phyloP scores from a whole-genome alignment of 192 early-diverging fungal species.

The Backusella macrospora region DNA sequence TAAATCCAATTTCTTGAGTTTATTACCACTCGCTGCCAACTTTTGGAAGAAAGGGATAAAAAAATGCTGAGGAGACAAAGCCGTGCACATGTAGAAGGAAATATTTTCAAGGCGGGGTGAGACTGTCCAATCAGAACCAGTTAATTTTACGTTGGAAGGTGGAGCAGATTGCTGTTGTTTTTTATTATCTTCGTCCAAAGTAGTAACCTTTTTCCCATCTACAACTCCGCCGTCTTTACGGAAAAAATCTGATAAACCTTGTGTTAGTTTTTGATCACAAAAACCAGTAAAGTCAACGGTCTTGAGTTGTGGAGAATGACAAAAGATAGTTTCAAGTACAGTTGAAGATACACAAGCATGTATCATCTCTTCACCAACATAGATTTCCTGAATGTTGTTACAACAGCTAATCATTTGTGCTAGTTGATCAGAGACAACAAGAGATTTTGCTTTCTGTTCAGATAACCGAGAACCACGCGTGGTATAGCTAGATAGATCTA shows the following conservation, averaged over 20 bases:
- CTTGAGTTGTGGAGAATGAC: neutral
- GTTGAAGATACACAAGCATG: constrained; percentile 12
- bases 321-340: constrained; percentile 22
- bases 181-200: neutral
- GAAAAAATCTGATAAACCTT: constrained; percentile 12
- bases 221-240: neutral
- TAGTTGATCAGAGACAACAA: constrained; percentile 22
- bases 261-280: constrained; percentile 9
- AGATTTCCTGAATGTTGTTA: constrained; percentile 13
- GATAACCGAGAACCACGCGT: constrained; percentile 22
- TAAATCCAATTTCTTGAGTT: constrained; percentile 12
- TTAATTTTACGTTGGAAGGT: neutral
- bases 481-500: constrained; percentile 30
- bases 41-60: constrained; percentile 25
- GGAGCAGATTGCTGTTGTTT: neutral
- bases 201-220: neutral
- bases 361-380: constrained; percentile 23
- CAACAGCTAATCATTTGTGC: constrained; percentile 20
- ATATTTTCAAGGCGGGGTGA: constrained; percentile 12
- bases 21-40: neutral
- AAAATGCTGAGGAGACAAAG: constrained; percentile 14
- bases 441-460: constrained; percentile 24
- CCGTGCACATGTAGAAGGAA: constrained; percentile 18
- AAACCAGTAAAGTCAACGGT: constrained; percentile 24
- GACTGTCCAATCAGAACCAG: constrained; percentile 3